Evolutionary conservation across 2,329 filamentous ascomycete species (phyloP).

Genomic region (Pestalotiopsis sp.): DNA sequence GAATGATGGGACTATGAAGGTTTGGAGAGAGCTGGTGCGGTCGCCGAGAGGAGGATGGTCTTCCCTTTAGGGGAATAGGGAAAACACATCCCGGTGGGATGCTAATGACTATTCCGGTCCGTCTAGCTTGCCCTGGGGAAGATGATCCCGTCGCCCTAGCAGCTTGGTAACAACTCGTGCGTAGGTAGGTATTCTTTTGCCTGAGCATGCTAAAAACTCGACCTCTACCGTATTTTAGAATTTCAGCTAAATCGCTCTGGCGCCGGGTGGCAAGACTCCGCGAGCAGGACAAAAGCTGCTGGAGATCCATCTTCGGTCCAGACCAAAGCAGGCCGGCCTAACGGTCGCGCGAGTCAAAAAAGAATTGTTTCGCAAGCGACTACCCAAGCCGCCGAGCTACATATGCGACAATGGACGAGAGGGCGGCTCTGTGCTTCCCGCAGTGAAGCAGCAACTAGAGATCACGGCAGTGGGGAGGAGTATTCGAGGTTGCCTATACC

Average conservation of each 20-base stretch:
- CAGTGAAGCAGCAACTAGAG: neutral
- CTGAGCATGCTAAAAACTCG: no score
- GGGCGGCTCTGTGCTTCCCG: neutral
- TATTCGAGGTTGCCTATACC: neutral
- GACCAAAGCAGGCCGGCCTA: neutral
- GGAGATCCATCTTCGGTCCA: neutral
- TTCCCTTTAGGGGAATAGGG: no score
- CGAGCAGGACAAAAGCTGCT: neutral
- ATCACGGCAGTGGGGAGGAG: neutral
- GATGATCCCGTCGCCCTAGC: no score
- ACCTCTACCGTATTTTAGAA: neutral
- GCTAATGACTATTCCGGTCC: no score
- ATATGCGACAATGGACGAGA: neutral
- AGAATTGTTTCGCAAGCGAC: neutral
- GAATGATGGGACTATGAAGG: no score
- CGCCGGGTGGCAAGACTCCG: neutral
- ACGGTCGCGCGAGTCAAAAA: neutral
- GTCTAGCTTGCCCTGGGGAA: no score
- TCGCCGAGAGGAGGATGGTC: no score
- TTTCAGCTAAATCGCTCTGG: neutral
- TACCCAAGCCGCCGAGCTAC: neutral
- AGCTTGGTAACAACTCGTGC: no score
- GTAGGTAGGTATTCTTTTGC: no score
- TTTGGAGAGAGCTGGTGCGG: no score
- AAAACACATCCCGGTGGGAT: no score